Evolutionary conservation across 2,329 filamentous ascomycete species (phyloP).

Genomic region (Penicillium occitanis): DNA sequence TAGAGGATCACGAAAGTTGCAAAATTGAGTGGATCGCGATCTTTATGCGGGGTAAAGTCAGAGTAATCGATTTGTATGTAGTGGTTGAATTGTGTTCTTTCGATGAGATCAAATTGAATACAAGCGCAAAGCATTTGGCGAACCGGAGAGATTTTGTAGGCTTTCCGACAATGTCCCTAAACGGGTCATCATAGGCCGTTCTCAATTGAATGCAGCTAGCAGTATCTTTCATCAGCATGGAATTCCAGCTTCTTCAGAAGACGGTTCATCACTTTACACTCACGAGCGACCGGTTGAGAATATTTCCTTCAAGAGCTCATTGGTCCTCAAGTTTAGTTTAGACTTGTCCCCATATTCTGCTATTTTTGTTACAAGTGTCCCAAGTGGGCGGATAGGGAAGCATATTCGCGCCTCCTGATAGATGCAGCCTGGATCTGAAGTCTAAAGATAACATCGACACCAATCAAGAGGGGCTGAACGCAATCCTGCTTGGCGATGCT

Average conservation of each 20-base stretch:
- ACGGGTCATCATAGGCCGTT: neutral
- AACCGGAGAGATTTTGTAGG: neutral
- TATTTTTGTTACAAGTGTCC: constrained; percentile 5
- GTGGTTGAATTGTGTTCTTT: neutral
- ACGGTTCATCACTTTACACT: constrained; percentile 7
- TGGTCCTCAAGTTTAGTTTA: neutral
- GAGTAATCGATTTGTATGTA: neutral
- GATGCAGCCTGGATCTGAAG: neutral
- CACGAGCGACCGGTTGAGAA: neutral
- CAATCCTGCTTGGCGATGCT: neutral
- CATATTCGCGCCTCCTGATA: neutral
- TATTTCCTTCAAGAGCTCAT: neutral
- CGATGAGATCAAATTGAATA: neutral
- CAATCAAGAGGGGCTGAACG: constrained; percentile 6
- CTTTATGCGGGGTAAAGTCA: constrained; percentile 14
- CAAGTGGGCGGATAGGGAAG: neutral
- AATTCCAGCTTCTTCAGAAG: neutral
- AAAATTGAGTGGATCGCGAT: neutral
- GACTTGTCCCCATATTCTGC: neutral
- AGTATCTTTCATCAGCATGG: neutral
- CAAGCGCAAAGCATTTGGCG: neutral
- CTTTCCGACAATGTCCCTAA: neutral
- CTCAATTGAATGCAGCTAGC: neutral
- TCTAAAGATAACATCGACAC: neutral
- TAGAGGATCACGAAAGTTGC: neutral